Base-by-base conservation (phyloP, 805 yeast genomes). In the Lipomyces orientalis region DNA sequence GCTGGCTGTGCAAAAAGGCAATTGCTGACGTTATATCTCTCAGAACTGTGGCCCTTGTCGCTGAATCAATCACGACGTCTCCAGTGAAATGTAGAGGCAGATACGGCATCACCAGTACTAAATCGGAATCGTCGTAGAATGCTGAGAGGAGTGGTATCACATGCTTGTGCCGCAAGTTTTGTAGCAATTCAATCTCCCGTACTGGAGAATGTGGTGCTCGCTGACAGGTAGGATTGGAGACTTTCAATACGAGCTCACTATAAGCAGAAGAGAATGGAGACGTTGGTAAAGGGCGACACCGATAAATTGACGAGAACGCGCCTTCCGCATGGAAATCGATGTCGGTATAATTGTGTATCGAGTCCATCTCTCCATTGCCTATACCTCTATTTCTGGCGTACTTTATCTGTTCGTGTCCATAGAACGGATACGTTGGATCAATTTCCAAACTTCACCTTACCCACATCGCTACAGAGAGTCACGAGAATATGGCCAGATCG, bases 1-100 rank as follows among this genome's bases (percentile, higher is more conserved):
- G 91, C 56, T 85, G 80, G 2, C 83, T 77, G 75, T 91, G 97
- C 64, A 90, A 83, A 75, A 86, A 90, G 49, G 80, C 77, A 33
- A 91, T 82, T 0, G 97, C 95, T n/a, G 57, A 16, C 1, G 78
- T 31, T 79, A 79, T 8, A 79, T 72, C 71, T 77, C 81, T 83
- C 46, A 73, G 77, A 16, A 84, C 75, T 1, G 85, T 78, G 1
- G 77, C 1, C 55, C 64, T 31, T 14, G 69, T 75, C 61, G 2
- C 68, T 56, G 57, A 62, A 77, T 12, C 77, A 79, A 1, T 77
- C 78, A 61, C 76, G 79, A 0, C 83, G 73, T 58, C 78, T 66
- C n/a, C 73, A 4, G 76, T 71, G 22, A 87, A 77, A 16, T 82
- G 81, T 59, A 68, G 68, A 0, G 77, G 75, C 63, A 77, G 80